These are phyloP conservation scores for Casaregolazyma suthepensis DNA, from an alignment of 1,139 yeast species.

Conservation along the genomic window DNA sequence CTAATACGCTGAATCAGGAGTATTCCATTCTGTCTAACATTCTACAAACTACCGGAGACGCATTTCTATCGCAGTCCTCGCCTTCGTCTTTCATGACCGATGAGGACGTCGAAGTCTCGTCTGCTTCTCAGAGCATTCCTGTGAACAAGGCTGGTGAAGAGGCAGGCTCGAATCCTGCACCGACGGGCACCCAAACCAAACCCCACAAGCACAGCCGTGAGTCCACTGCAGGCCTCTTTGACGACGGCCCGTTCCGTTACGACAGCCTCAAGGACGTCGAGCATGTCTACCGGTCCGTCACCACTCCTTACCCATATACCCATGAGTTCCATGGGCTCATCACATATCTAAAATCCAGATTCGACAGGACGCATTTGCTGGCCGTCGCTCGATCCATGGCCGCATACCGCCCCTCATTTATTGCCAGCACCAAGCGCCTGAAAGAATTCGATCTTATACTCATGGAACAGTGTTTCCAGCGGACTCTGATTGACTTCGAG, in stretches of 20 bases:
- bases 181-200: not conserved
- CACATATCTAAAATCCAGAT: slow-evolving; percentile 65
- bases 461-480: slow-evolving; percentile 91
- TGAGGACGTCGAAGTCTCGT: slow-evolving; percentile 4
- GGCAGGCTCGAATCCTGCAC: not conserved
- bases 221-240: slow-evolving; percentile 1
- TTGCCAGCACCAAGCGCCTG: slow-evolving; percentile 82
- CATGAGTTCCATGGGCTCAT: slow-evolving; percentile 83
- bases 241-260: slow-evolving; percentile 2
- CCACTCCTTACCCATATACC: slow-evolving; percentile 73
- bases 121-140: not conserved
- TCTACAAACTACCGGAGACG: slow-evolving; percentile 33
- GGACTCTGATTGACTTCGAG: slow-evolving; percentile 81
- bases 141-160: not conserved
- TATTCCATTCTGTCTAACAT: slow-evolving; percentile 72
- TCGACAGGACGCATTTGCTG: slow-evolving; percentile 64
- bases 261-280: slow-evolving; percentile 21
- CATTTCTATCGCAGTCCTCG: slow-evolving; percentile 4
- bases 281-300: slow-evolving; percentile 26
- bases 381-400: slow-evolving; percentile 88
- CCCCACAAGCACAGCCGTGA: not conserved
- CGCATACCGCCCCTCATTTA: slow-evolving; percentile 81
- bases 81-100: slow-evolving; percentile 6
- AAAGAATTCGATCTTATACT: slow-evolving; percentile 87
- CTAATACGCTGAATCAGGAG: slow-evolving; percentile 78